Evolutionary conservation across 805 yeast genomes (phyloP).

Genomic region (Pichia deserticola): DNA sequence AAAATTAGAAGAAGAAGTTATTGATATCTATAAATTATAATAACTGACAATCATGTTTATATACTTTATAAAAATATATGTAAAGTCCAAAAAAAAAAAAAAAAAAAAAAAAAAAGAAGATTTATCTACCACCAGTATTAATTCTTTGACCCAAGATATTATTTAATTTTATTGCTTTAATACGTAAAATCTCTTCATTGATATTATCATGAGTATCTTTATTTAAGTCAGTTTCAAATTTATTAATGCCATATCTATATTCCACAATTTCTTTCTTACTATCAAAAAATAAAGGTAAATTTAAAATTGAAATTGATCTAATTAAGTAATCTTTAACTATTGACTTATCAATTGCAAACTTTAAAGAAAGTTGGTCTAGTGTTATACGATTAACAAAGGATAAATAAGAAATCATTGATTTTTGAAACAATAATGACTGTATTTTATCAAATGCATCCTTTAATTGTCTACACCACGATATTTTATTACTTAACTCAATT

Average conservation of each 20-base stretch:
- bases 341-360: not conserved
- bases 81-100: not conserved
- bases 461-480: not conserved
- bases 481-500: not conserved
- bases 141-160: not conserved
- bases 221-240: not conserved
- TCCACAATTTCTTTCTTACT: constrained; percentile 10
- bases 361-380: not conserved
- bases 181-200: constrained; percentile 10
- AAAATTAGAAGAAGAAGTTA: constrained; percentile 33
- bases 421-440: constrained; percentile 21
- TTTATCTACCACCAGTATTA: no score
- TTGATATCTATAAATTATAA: constrained; percentile 20
- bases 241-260: not conserved
- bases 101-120: not conserved
- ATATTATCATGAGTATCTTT: constrained; percentile 7
- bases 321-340: not conserved
- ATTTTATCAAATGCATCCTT: not conserved
- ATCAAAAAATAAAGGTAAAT: constrained; percentile 22
- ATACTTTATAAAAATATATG: no score
- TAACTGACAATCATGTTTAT: no score
- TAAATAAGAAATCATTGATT: constrained; percentile 27
- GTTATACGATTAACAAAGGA: constrained; percentile 17
- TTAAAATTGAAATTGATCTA: constrained; percentile 16
- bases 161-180: constrained; percentile 3